Evolutionary conservation across 2,329 filamentous ascomycete species (phyloP).

Genomic region (Aureobasidium leucospermi): DNA sequence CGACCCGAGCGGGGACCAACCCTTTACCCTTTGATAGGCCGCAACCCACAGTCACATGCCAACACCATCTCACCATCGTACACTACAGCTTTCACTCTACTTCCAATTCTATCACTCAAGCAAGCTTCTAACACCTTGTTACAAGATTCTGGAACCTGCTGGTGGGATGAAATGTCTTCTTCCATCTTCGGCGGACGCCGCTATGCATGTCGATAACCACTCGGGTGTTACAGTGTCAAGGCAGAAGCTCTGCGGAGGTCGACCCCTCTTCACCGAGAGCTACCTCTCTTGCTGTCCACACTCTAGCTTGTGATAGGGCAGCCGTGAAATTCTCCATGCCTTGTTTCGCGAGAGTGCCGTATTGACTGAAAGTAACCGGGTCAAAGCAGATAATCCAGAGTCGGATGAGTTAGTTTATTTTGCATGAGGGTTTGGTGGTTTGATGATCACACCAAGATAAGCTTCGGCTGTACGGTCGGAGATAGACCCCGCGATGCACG

Average conservation of each 20-base stretch:
- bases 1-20: background rate
- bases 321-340: no score
- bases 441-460: background rate
- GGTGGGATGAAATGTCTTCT: background rate
- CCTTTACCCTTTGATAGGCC: background rate
- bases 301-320: no score
- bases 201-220: background rate
- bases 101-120: background rate
- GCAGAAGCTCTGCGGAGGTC: background rate
- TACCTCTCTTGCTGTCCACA: background rate
- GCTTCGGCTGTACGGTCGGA: background rate
- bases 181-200: no score
- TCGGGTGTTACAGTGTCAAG: constrained; percentile 1
- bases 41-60: constrained; percentile 2
- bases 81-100: background rate
- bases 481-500: background rate
- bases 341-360: no score
- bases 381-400: background rate
- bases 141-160: background rate
- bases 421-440: background rate
- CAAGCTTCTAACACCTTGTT: background rate
- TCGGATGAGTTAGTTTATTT: background rate
- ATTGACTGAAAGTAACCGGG: background rate
- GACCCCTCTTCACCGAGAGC: background rate
- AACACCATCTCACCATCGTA: background rate